Conservation (phyloP, 2,329 filamentous ascomycete genomes). For the Lanzia echinophila region DNA sequence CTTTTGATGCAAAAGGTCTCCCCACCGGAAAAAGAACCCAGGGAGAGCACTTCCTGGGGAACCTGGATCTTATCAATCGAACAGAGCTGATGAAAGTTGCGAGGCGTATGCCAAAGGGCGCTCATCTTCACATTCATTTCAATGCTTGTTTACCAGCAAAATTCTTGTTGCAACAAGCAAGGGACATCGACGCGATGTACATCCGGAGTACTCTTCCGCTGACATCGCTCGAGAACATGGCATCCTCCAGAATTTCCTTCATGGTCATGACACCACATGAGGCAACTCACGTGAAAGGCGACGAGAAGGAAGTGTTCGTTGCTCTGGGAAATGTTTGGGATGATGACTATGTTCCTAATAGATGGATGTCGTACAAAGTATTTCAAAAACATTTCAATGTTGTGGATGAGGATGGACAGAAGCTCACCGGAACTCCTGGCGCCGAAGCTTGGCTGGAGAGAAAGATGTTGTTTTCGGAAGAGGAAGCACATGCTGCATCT, state of each 20-base stretch:
- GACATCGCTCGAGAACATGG: conserved; percentile 22
- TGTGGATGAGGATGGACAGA: conserved; percentile 25
- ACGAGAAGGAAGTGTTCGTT: conserved; percentile 17
- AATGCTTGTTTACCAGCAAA: conserved; percentile 63
- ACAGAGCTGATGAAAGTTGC: conserved; percentile 54
- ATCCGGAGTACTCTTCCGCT: conserved; percentile 56
- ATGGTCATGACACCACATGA: conserved; percentile 27
- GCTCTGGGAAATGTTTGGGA: conserved; percentile 43
- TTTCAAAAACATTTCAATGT: conserved; percentile 36
- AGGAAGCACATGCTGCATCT: conserved; percentile 49
- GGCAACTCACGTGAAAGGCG: conserved; percentile 22
- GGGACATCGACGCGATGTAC: conserved; percentile 56
- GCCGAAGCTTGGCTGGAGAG: conserved; percentile 48
- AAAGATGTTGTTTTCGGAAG: conserved; percentile 56
- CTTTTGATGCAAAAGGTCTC: conserved; percentile 15
- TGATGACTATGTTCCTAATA: conserved; percentile 38
- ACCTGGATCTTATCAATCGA: conserved; percentile 44
- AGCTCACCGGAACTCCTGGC: conserved; percentile 25
- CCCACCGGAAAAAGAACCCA: conserved; percentile 18
- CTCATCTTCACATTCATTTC: conserved; percentile 70
- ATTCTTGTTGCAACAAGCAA: conserved; percentile 50
- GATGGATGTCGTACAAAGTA: conserved; percentile 40
- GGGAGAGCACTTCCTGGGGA: conserved; percentile 54
- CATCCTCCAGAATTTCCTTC: conserved; percentile 24
- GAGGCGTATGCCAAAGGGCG: conserved; percentile 59